A percentile compares a stretch with the other conserved stretches of the same genome.
These are phyloP conservation scores for Closterium sp. DNA, from an alignment of 139 green algal genomes.

Conservation along the genomic window DNA sequence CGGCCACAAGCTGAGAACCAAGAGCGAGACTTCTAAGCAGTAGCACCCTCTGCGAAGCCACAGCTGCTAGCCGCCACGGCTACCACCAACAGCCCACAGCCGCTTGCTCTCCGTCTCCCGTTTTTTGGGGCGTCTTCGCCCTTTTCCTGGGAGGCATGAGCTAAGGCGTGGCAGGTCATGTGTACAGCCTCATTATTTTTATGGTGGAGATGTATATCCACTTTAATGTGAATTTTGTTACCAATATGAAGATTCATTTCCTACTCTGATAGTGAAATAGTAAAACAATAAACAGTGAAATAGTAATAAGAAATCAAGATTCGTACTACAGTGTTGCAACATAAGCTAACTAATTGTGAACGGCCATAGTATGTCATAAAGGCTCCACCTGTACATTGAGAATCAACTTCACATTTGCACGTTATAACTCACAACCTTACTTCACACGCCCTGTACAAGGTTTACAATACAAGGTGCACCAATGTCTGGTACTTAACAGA, in stretches of 20 bases:
- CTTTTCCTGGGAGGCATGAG: background rate
- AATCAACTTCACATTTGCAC: no score
- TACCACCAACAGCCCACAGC: background rate
- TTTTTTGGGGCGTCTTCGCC: background rate
- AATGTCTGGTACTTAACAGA: no score
- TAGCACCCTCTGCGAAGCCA: no score
- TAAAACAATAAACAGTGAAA: background rate
- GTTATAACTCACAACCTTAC: no score
- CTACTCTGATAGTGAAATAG: background rate
- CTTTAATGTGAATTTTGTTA: background rate
- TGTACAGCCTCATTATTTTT: background rate
- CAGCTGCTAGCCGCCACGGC: background rate
- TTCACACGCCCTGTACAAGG: no score
- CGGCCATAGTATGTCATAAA: no score
- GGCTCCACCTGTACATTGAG: no score
- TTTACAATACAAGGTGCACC: no score
- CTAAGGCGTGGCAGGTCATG: background rate
- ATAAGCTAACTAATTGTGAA: no score
- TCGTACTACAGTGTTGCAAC: no score
- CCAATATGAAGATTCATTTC: no score
- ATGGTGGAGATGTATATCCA: background rate
- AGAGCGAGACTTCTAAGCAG: background rate
- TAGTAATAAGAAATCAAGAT: no score
- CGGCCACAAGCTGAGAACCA: background rate
- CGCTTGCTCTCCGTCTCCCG: background rate